phyloP scores from a whole-genome alignment of 2,329 filamentous ascomycete genomes.

The Aspergillus amoenus region DNA sequence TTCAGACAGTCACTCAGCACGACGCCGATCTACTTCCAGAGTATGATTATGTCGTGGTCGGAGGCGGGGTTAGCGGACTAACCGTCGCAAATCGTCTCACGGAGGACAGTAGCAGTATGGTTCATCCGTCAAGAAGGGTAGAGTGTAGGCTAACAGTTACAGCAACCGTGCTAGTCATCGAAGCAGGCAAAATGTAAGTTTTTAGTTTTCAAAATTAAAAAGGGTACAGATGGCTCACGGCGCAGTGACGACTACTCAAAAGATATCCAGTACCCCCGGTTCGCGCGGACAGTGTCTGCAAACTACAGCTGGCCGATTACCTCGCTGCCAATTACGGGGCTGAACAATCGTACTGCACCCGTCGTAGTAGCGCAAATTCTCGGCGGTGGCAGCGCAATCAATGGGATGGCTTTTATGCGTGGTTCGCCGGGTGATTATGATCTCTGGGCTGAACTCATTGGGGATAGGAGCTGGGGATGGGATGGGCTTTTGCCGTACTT shows the following conservation, averaged over 20 bases:
- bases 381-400: slow-evolving; percentile 5
- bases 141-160: no score
- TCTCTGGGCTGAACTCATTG: slow-evolving; percentile 3
- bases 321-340: neutral
- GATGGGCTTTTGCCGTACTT: slow-evolving; percentile 1
- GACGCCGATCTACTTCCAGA: neutral
- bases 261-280: slow-evolving; percentile 1
- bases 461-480: neutral
- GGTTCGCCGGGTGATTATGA: slow-evolving; percentile 6
- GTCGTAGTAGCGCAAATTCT: neutral
- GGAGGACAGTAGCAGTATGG: neutral
- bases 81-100: neutral
- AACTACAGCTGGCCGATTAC: slow-evolving; percentile 1
- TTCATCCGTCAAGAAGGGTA: no score
- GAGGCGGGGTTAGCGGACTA: slow-evolving; percentile 1
- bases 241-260: slow-evolving; percentile 1
- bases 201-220: neutral
- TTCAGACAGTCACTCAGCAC: neutral
- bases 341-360: neutral
- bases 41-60: slow-evolving; percentile 4
- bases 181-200: slow-evolving; percentile 1
- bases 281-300: neutral
- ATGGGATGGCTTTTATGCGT: slow-evolving; percentile 2
- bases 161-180: neutral
- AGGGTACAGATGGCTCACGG: neutral